Evolutionary conservation across 1,284 basidiomycete genomes (phyloP), one percentile per base, ranked within the genome.

Genomic region (Malassezia dermatis): DNA sequence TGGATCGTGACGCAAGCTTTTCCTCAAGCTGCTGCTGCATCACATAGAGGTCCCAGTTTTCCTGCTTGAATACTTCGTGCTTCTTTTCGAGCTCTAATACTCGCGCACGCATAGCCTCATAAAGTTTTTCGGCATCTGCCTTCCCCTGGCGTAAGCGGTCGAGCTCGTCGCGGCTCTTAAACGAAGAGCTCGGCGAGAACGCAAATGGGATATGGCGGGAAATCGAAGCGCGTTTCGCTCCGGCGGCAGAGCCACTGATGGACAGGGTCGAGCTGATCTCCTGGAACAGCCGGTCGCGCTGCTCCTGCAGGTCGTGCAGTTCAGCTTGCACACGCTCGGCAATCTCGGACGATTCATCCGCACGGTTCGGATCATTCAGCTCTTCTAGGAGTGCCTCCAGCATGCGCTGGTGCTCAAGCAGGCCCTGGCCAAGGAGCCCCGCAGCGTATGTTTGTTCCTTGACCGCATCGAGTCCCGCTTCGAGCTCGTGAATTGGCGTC

Each of bases 11-110:
- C 35, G 80, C 73, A 35, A 87, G 79, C 63, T 86, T 82, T 0
- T 82, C 77, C 37, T 85, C 84, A 23, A 93, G 80, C 61, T 95
- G 89, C 75, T 98, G 91, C 27, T 90, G 80, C 21, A 82, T 82
- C 44, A 95, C 88, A 78, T 96, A 90, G 61, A 96, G 84, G 72
- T 95, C 91, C 93, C 93, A 96, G 75, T 94, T 95, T 77, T 93
- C 89, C 76, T 95, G 89, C 78, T 90, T 91, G 82, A 84, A 91
- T 58, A 88, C 88, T 48, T 80, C 79, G 76, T 61, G 30, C 40
- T 42, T 86, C 83, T 80, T 31, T 48, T 57, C 48, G 8, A 62
- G 55, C 23, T 48, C 49, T 5, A 31, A 32, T 19, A 58, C 46
- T 17, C 56, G 59, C 32, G 43, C 27, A 19, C 35, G 46, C 27